Evolutionary conservation across 139 green algal species (phyloP), one percentile per base, ranked within the genome.

Genomic region (Tetradesmus obliquus): DNA sequence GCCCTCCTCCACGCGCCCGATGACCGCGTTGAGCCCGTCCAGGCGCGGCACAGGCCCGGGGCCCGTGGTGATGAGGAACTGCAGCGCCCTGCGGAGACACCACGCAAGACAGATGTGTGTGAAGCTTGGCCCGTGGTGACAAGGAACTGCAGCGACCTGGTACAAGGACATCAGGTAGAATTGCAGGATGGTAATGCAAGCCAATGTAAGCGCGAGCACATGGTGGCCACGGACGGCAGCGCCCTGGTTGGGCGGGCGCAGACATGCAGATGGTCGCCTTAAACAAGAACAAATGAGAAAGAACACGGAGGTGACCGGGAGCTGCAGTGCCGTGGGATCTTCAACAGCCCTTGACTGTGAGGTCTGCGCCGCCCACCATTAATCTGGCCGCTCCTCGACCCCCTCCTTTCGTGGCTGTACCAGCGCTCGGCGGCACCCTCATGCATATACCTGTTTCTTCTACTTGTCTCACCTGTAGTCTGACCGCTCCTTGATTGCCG

Each of bases 21-120:
- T 96, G 24, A 97, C 95, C 51, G 97, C 94, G 93, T 98, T 98
- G 58, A 94, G 54, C 10, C 94, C 95, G 79, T 98, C 95, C 53
- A 98, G 92, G 0, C 89, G 89, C 0, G 95, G 95, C 15, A 96
- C 96, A 15, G 96, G 96, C 12, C 95, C 96, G 53, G 96, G 96
- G 0, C 96, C 94, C 79, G 94, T 93, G 54, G 86, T 91, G 60
- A 91, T 88, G 51, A 89, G 62, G 74, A 92, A 93, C 81, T 92
- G 55, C 24, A 91, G 45, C 9, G 12, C 51, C 83, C 90, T 93
- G 72, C n/a, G 10, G 20, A 5, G 8, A 55, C 51, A 83, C 10
- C 76, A 83, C n/a, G 32, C 32, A 45, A 45, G 32, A 45, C 32
- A 45, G 32, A 79, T n/a, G 19, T n/a, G 69, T 79, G 69, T 79